Percentiles rank a stretch among this genome's conserved stretches.
These are phyloP conservation scores for Coelastrella sp. DNA, from an alignment of 139 green algal genomes.

Conservation along the genomic window DNA sequence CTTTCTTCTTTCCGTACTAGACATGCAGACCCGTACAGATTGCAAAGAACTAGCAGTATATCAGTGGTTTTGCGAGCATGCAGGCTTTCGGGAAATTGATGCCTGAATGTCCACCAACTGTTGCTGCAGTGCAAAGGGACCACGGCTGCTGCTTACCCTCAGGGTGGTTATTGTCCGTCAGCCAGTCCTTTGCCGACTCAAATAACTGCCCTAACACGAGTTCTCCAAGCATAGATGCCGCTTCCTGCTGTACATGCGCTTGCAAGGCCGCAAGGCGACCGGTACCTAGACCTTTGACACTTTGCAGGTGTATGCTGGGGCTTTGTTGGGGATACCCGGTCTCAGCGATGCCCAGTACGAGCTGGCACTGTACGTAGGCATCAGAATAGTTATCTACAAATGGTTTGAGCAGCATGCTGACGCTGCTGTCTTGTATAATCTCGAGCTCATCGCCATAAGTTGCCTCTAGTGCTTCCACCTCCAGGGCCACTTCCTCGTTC, in stretches of 20 bases:
- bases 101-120: neutral
- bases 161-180: neutral
- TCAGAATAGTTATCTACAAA: neutral
- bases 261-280: neutral
- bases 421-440: neutral
- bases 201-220: constrained; percentile 35
- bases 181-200: constrained; percentile 5
- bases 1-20: too few relatives aligned
- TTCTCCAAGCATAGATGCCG: neutral
- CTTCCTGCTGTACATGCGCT: constrained; percentile 1
- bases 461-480: constrained; percentile 24
- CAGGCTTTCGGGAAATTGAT: neutral
- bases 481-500: constrained; percentile 11
- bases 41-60: neutral
- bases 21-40: neutral
- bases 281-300: constrained; percentile 6
- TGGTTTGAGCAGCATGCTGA: constrained; percentile 5
- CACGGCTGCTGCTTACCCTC: constrained; percentile 3
- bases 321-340: neutral
- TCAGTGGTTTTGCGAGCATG: neutral
- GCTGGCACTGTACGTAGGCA: constrained; percentile 4
- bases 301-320: neutral
- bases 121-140: neutral
- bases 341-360: neutral
- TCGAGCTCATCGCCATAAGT: constrained; percentile 27